These are phyloP conservation scores for Cicer chorassanicum DNA, from an alignment of 306 rosid genomes.

Conservation along the genomic window DNA sequence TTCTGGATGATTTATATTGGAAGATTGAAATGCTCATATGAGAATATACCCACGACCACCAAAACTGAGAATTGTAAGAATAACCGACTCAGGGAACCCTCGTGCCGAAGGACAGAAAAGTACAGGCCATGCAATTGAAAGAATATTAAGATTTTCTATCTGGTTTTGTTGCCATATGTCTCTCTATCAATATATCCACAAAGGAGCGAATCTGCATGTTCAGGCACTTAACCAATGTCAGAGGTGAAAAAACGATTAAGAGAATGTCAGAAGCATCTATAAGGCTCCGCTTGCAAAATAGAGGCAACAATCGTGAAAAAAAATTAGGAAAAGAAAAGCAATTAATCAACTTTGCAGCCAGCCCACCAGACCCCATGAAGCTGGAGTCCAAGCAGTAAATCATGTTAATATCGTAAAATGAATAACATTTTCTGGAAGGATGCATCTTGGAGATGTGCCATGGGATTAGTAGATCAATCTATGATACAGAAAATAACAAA, in stretches of 20 bases:
- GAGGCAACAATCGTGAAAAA: constrained; percentile 5
- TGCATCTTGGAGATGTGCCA: constrained; percentile 5
- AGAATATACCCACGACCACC: constrained; percentile 41
- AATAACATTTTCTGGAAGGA: constrained; percentile 30
- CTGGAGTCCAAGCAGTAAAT: constrained; percentile 38
- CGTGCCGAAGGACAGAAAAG: constrained; percentile 36
- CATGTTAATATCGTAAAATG: constrained; percentile 30
- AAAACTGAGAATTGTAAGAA: constrained; percentile 47
- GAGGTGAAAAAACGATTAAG: constrained; percentile 38
- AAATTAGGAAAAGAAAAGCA: background rate
- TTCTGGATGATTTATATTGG: constrained; percentile 44
- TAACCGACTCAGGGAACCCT: constrained; percentile 42
- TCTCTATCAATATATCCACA: constrained; percentile 90
- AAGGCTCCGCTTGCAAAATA: constrained; percentile 19
- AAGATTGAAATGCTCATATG: constrained; percentile 40
- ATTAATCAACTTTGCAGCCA: constrained; percentile 16
- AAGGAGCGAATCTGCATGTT: constrained; percentile 85
- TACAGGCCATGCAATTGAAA: constrained; percentile 39
- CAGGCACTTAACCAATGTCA: constrained; percentile 48
- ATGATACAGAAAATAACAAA: constrained; percentile 34
- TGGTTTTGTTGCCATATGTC: constrained; percentile 70
- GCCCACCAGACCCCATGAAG: constrained; percentile 11
- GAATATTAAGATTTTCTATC: constrained; percentile 57
- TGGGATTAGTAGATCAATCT: constrained; percentile 18
- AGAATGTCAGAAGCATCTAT: constrained; percentile 35